phyloP scores from a whole-genome alignment of 2,329 filamentous ascomycete genomes.

The Botrytis deweyae region DNA sequence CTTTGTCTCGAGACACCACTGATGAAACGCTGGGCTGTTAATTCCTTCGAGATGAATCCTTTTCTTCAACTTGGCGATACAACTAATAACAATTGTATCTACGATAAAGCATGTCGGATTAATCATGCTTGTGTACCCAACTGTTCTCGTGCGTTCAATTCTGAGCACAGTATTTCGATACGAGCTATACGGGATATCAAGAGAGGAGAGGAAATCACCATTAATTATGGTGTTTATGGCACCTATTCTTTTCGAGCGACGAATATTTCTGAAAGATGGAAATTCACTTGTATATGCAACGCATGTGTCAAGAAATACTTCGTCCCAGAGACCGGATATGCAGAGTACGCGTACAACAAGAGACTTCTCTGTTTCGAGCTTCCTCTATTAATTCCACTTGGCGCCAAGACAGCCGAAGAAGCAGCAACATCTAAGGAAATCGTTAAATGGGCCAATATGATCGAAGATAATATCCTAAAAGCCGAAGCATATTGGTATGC shows the following conservation, averaged over 20 bases:
- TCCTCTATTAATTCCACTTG: background rate
- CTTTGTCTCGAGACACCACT: background rate
- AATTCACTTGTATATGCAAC: background rate
- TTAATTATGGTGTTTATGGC: background rate
- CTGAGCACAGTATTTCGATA: background rate
- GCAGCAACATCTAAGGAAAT: background rate
- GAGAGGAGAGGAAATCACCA: background rate
- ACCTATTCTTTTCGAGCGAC: accelerated
- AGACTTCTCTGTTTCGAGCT: background rate
- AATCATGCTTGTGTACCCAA: background rate
- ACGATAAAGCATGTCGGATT: background rate
- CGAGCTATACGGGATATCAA: background rate
- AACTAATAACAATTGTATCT: background rate
- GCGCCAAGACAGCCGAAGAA: background rate
- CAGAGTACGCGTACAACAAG: background rate
- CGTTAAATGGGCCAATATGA: background rate
- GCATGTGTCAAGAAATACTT: background rate
- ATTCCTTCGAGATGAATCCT: background rate
- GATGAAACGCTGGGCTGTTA: background rate
- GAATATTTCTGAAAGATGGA: background rate
- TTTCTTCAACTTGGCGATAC: background rate
- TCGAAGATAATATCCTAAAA: background rate
- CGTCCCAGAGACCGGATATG: background rate
- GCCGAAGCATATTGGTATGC: background rate
- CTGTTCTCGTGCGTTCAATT: background rate